Base-by-base conservation (phyloP, 169 alveolate genomes). In the Cryptosporidium viatorum region DNA sequence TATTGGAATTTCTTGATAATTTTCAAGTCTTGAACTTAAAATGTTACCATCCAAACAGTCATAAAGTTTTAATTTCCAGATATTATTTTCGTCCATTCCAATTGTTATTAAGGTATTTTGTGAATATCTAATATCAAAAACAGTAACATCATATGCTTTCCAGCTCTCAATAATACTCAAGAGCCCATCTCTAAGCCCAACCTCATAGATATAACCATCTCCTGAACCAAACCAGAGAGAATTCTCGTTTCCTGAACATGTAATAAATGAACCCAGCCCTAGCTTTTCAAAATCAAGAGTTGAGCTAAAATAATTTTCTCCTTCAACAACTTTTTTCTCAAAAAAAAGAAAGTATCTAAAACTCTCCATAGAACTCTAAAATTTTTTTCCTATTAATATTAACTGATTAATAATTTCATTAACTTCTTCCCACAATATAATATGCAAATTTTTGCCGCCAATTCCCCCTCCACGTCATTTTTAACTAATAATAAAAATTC, bases 221-320 rank as follows among this genome's bases (percentile, higher is more conserved):
- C 75, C 74, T n/a, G 89, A 62, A 6, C 89, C 89, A 12, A 80
- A 80, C 89, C 89, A 80, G 23, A 80, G 59, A 21, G 89, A 80
- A 45, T 80, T 80, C 55, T 80, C 89, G 35, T 67, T 80, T 31
- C 89, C 89, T 14, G 89, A 62, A 23, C 89, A 80, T n/a, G 89
- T 43, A 26, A 80, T 67, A 80, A 80, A 80, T 23, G 89, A 80
- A 4, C 75, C 75, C 26, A 80, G 23, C 2, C 89, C 75, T 31
- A 80, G 33, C 12, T 59, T 80, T 65, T 80, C 89, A 41, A 41
- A 80, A 59, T 80, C 89, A 21, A 51, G 35, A 37, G 51, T 26
- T 12, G 37, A 43, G 16, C 26, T 45, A 41, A 65, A 80, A 48
- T 59, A 80, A 18, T 80, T 52, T 16, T 80, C 89, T 1, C 89